Conservation (phyloP, 148 eudicot genomes). For the Pharnaceum exiguum region DNA sequence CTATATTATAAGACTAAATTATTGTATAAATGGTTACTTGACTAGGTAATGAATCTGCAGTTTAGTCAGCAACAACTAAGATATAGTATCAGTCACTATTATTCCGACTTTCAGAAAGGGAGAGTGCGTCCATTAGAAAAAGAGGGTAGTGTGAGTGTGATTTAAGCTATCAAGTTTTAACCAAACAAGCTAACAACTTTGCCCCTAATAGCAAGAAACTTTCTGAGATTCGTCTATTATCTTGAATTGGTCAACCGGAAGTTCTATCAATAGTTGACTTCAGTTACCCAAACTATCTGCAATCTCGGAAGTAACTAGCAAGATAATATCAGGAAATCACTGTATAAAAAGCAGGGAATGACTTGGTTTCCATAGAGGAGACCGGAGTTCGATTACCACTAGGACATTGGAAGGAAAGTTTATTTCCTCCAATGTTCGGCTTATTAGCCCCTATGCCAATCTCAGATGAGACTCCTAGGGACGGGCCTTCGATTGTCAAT, state of each 20-base stretch:
- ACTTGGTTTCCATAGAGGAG: too few species aligned
- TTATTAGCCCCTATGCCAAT: too few species aligned
- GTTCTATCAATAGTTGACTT: conserved; percentile 5
- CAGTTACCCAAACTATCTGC: too few species aligned
- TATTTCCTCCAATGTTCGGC: too few species aligned
- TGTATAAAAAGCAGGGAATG: too few species aligned
- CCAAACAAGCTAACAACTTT: conserved; percentile 1
- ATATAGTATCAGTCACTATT: neutral
- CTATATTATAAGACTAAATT: too few species aligned
- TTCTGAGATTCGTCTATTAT: conserved; percentile 2
- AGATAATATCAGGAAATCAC: too few species aligned
- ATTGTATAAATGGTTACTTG: conserved; percentile 9
- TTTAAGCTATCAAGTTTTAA: neutral
- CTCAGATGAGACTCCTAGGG: too few species aligned
- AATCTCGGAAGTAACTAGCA: too few species aligned
- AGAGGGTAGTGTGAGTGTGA: neutral
- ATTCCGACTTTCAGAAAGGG: neutral
- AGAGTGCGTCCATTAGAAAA: too few species aligned
- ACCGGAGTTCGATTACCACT: too few species aligned
- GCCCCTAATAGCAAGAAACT: conserved; percentile 8
- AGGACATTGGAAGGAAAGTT: conserved; percentile 7
- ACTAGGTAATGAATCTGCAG: neutral
- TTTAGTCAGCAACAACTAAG: neutral
- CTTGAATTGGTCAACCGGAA: conserved; percentile 8
- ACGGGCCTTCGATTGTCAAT: too few species aligned